Conservation (phyloP, 495 filamentous ascomycete genomes). For the Rusavskia elegans region DNA sequence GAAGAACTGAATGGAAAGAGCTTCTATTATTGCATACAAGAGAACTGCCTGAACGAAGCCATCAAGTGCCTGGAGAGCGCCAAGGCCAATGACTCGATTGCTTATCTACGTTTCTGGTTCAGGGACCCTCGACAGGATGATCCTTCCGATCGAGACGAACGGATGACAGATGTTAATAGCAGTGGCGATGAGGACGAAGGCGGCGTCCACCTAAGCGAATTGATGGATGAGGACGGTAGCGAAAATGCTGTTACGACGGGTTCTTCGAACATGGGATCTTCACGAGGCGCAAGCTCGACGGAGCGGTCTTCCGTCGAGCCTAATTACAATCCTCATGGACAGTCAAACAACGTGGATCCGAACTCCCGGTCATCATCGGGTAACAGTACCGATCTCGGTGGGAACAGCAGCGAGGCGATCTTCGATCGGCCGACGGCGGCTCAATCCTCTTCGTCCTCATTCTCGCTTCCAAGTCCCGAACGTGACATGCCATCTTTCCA, state of each 20-base stretch:
- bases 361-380: constrained; percentile 18
- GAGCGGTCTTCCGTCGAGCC: constrained; percentile 9
- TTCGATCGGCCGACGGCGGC: constrained; percentile 19
- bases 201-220: constrained; percentile 17
- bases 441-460: constrained; percentile 24
- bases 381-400: constrained; percentile 18
- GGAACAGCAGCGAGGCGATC: constrained; percentile 19
- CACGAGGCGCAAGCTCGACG: background rate
- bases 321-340: background rate
- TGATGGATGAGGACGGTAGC: constrained; percentile 11
- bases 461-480: constrained; percentile 7
- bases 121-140: constrained; percentile 50
- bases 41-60: constrained; percentile 59
- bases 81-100: constrained; percentile 87
- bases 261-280: constrained; percentile 6
- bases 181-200: constrained; percentile 23
- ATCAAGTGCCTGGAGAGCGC: constrained; percentile 67
- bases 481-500: constrained; percentile 4
- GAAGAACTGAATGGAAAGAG: constrained; percentile 52
- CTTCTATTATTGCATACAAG: constrained; percentile 69
- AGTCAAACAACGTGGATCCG: constrained; percentile 1
- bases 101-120: constrained; percentile 82
- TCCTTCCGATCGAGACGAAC: constrained; percentile 11
- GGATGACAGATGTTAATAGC: constrained; percentile 19
- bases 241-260: constrained; percentile 10